Conservation (phyloP, 2,329 filamentous ascomycete genomes). For the Cryphonectria nitschkei region DNA sequence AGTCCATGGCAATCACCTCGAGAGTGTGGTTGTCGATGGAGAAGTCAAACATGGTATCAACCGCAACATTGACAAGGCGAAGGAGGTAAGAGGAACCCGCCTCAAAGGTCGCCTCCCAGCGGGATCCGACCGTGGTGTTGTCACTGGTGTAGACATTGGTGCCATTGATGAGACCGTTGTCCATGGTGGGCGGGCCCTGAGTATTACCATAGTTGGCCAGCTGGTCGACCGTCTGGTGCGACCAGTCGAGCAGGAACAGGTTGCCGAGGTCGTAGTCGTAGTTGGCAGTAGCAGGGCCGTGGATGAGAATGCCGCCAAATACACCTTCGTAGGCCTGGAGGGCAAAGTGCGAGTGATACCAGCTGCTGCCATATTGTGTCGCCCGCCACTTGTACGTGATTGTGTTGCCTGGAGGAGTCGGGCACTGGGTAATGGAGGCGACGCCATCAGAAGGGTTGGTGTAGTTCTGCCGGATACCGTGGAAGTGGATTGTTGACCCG, state of each 20-base stretch:
- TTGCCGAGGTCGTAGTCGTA: conserved; percentile 68
- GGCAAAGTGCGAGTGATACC: conserved; percentile 65
- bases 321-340: conserved; percentile 55
- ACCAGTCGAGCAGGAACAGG: conserved; percentile 63
- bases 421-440: conserved; percentile 49
- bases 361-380: conserved; percentile 56
- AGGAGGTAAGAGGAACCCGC: conserved; percentile 48
- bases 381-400: conserved; percentile 61
- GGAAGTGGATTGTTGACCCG: conserved; percentile 45
- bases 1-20: conserved; percentile 59
- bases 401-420: conserved; percentile 51
- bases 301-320: conserved; percentile 62
- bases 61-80: conserved; percentile 50
- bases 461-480: conserved; percentile 42
- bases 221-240: conserved; percentile 45
- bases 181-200: conserved; percentile 38
- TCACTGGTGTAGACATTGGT: conserved; percentile 32
- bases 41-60: conserved; percentile 51
- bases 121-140: conserved; percentile 35
- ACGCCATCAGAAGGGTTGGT: conserved; percentile 46
- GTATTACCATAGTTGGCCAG: conserved; percentile 33
- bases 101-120: conserved; percentile 35
- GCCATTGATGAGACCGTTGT: conserved; percentile 30
- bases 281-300: conserved; percentile 60
- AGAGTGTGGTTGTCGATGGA: conserved; percentile 60